Percentiles rank a stretch among this genome's conserved stretches.
Evolutionary conservation across 2,329 filamentous ascomycete genomes (phyloP).

Genomic region (Calycina marina): DNA sequence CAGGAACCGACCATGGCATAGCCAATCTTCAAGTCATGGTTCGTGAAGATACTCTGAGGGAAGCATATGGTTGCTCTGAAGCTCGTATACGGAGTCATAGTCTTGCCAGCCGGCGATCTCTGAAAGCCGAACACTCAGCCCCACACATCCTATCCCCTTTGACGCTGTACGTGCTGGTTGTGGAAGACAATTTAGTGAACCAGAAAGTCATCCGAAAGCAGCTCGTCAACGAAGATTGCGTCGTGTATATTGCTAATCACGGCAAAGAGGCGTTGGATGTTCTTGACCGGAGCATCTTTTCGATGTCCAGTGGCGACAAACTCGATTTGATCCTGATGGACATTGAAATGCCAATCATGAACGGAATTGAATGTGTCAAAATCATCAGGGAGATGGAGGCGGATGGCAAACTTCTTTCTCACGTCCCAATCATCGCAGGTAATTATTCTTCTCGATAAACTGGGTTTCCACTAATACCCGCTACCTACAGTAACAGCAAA

Average conservation of each 20-base stretch:
- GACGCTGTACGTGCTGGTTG: slow-evolving; percentile 40
- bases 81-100: slow-evolving; percentile 3
- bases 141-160: slow-evolving; percentile 8
- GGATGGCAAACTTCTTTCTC: slow-evolving; percentile 28
- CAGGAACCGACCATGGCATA: slow-evolving; percentile 9
- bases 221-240: slow-evolving; percentile 41
- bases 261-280: slow-evolving; percentile 45
- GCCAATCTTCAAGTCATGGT: neutral
- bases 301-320: slow-evolving; percentile 26
- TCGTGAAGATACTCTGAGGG: neutral
- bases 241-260: slow-evolving; percentile 47
- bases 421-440: slow-evolving; percentile 35
- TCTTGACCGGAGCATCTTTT: slow-evolving; percentile 38
- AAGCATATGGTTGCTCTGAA: slow-evolving; percentile 7
- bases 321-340: slow-evolving; percentile 39
- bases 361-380: slow-evolving; percentile 28
- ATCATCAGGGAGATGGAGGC: slow-evolving; percentile 27
- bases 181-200: slow-evolving; percentile 53
- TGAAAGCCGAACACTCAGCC: slow-evolving; percentile 1
- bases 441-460: no score
- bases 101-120: slow-evolving; percentile 2
- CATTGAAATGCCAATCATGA: slow-evolving; percentile 35
- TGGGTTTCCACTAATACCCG: no score
- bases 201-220: slow-evolving; percentile 49
- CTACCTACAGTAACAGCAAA: slow-evolving; percentile 35